phyloP scores from a whole-genome alignment of 2,329 filamentous ascomycete genomes.

The Neonectria faginata region DNA sequence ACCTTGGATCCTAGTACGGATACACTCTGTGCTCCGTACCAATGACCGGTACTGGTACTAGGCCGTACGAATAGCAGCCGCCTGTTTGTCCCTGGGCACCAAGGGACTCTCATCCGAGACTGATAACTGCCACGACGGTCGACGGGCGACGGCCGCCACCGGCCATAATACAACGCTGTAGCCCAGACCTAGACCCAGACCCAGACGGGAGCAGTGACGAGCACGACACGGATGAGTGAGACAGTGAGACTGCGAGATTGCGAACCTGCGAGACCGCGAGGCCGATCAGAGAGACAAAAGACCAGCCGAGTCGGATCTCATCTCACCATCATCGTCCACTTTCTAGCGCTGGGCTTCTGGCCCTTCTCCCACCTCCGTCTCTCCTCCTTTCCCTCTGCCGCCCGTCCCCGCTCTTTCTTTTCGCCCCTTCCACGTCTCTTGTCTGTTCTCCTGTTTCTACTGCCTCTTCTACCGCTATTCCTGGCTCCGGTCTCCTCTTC shows the following conservation, averaged over 20 bases:
- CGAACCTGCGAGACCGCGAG: slow-evolving; percentile 1
- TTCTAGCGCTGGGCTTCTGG: slow-evolving; percentile 2
- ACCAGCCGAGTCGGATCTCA: slow-evolving; percentile 17
- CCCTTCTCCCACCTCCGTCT: slow-evolving; percentile 11
- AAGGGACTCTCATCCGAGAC: slow-evolving; percentile 9
- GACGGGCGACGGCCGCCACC: not conserved
- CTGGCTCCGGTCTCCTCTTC: slow-evolving; percentile 8
- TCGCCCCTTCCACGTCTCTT: slow-evolving; percentile 10
- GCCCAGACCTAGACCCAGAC: not conserved
- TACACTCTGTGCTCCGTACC: not conserved
- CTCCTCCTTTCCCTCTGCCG: slow-evolving; percentile 9
- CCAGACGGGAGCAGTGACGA: slow-evolving; percentile 1
- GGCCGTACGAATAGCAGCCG: slow-evolving; percentile 4
- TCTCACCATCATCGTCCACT: slow-evolving; percentile 13
- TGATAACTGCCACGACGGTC: slow-evolving; percentile 21
- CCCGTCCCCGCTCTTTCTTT: slow-evolving; percentile 12
- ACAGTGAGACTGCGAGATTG: slow-evolving; percentile 8
- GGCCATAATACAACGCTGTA: not conserved
- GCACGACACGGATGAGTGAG: slow-evolving; percentile 9
- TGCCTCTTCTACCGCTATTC: not conserved
- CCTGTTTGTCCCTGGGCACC: slow-evolving; percentile 7
- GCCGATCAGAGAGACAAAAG: slow-evolving; percentile 9
- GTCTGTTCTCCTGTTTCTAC: slow-evolving; percentile 1
- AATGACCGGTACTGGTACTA: slow-evolving; percentile 7
- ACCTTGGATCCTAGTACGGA: slow-evolving; percentile 17